Percentiles rank a stretch among this genome's conserved stretches.
phyloP scores from a whole-genome alignment of 805 yeast genomes.

The Candida ortonii region DNA sequence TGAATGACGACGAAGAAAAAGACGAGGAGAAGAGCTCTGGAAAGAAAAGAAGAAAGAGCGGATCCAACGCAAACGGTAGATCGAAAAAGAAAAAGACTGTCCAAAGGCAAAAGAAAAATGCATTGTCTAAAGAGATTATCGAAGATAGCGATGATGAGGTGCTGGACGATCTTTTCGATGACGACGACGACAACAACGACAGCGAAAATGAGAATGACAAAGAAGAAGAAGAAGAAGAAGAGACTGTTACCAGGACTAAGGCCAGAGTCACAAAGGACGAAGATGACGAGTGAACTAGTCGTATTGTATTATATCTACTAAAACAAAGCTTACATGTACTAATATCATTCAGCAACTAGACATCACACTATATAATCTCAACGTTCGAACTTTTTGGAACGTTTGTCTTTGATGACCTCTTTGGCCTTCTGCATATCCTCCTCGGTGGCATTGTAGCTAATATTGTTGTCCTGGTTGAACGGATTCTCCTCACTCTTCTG shows the following conservation, averaged over 20 bases:
- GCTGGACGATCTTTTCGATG: conserved; percentile 20
- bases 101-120: conserved; percentile 21
- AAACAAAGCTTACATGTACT: no score
- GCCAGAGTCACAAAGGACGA: conserved; percentile 22
- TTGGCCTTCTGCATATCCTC: conserved; percentile 42
- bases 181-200: conserved; percentile 12
- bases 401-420: conserved; percentile 28
- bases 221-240: conserved; percentile 8
- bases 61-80: conserved; percentile 5
- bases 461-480: conserved; percentile 70
- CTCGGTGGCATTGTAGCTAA: conserved; percentile 61
- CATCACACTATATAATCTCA: no score
- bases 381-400: conserved; percentile 32
- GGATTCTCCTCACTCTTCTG: conserved; percentile 80
- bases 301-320: no score
- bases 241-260: conserved; percentile 16
- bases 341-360: no score
- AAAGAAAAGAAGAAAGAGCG: conserved; percentile 14
- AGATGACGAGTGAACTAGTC: conserved; percentile 22
- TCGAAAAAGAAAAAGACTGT: conserved; percentile 3
- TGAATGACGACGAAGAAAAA: conserved; percentile 14
- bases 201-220: conserved; percentile 7
- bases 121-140: conserved; percentile 27
- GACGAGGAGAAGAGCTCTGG: conserved; percentile 8
- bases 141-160: conserved; percentile 33